A percentile compares a stretch with the other conserved stretches of the same genome.
Conservation (phyloP, 371 early-diverging fungal genomes). For the Mortierella sp. region DNA sequence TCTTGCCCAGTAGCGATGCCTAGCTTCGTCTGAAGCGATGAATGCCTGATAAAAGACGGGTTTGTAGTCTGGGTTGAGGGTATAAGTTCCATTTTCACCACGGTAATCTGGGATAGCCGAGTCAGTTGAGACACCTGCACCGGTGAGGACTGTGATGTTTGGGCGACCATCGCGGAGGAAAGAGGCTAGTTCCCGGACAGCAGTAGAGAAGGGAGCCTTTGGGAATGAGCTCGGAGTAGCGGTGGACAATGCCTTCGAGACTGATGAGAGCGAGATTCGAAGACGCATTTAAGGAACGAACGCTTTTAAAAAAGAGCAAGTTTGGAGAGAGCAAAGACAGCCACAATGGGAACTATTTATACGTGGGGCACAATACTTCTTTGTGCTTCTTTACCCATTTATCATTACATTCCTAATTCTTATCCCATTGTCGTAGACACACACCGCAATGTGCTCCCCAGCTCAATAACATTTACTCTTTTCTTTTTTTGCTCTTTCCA, state of each 20-base stretch:
- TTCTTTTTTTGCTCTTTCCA: background rate
- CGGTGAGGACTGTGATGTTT: slow-evolving; percentile 53
- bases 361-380: no score
- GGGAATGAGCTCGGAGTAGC: background rate
- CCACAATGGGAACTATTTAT: background rate
- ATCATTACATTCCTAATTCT: background rate
- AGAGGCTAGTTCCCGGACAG: slow-evolving; percentile 57
- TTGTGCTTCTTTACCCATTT: no score
- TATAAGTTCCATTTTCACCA: slow-evolving; percentile 85
- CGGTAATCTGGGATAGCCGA: slow-evolving; percentile 93
- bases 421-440: background rate
- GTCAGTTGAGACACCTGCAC: slow-evolving; percentile 67
- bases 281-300: slow-evolving; percentile 7
- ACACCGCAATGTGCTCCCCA: background rate
- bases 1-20: slow-evolving; percentile 94
- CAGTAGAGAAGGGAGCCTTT: slow-evolving; percentile 18
- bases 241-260: slow-evolving; percentile 39
- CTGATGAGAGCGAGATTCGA: slow-evolving; percentile 30
- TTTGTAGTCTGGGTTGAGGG: slow-evolving; percentile 81
- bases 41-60: slow-evolving; percentile 81
- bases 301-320: no score
- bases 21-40: slow-evolving; percentile 58
- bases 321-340: background rate
- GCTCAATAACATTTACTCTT: slow-evolving; percentile 10
- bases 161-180: slow-evolving; percentile 62